Base-by-base conservation (phyloP, 2,329 filamentous ascomycete genomes). In the Curvularia verruculosa region DNA sequence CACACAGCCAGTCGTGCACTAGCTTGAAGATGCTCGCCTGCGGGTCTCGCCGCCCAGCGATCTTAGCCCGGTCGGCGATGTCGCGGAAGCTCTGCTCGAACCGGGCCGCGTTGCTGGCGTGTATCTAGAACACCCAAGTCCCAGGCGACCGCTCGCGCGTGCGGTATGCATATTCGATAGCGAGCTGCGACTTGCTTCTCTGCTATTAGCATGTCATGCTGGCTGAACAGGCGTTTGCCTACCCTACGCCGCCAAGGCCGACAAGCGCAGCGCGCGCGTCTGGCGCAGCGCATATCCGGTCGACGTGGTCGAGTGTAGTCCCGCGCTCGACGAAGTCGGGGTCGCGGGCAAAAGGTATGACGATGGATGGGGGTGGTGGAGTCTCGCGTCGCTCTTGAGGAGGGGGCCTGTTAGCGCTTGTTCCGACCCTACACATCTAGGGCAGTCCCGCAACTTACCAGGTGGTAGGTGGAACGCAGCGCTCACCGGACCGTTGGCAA, bases 211-310 rank as follows among this genome's bases (percentile, higher is more conserved):
- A n/a, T n/a, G n/a, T n/a, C n/a, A n/a, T n/a, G n/a, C n/a, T n/a
- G n/a, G n/a, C n/a, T n/a, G n/a, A n/a, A n/a, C n/a, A n/a, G n/a
- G n/a, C n/a, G n/a, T n/a, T n/a, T n/a, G n/a, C n/a, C n/a, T n/a
- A n/a, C n/a, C n/a, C n/a, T n/a, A n/a, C n/a, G n/a, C n/a, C n/a
- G n/a, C n/a, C n/a, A n/a, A 65, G 31, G 53, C 66, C 44, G 60
- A 34, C 29, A 34, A 34, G 63, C 36, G 74, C 2, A 78, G 65
- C 23, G 67, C 75, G 72, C 36, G 75, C 72, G 58, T 48, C 54
- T 23, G 64, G 68, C 28, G 46, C 59, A 29, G 9, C 29, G 13
- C 29, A 75, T 61, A 57, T 63, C 15, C 52, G 53, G 23, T 52
- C 26, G 28, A 52, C 34, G 28, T 45, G 53, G 24, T 64, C 59